Conservation (phyloP, 257 asterid species). For the Fraxinus excelsior region DNA sequence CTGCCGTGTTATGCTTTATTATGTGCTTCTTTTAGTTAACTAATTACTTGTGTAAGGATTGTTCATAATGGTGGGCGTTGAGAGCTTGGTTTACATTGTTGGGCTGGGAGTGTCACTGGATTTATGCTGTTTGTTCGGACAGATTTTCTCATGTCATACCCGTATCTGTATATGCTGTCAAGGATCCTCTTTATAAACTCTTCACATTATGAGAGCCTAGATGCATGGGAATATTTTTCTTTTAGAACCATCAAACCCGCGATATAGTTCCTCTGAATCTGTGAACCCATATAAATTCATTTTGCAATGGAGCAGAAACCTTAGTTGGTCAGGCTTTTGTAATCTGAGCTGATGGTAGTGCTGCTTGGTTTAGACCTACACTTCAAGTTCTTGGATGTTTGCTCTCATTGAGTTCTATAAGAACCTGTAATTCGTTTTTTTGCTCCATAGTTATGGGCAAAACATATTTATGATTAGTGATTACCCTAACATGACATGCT, state of each 20-base stretch:
- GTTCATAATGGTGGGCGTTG: neutral
- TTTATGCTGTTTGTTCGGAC: neutral
- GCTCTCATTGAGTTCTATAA: neutral
- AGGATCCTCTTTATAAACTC: neutral
- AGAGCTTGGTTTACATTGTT: constrained; percentile 7
- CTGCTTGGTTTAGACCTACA: neutral
- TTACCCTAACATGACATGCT: constrained; percentile 4
- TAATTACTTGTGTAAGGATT: neutral
- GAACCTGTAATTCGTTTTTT: neutral
- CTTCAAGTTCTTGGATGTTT: neutral
- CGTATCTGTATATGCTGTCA: neutral
- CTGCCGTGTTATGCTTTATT: neutral
- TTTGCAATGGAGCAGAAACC: neutral
- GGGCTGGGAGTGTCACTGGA: neutral
- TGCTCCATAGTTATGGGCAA: neutral
- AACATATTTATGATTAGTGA: neutral
- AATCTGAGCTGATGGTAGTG: constrained; percentile 2
- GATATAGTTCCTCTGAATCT: neutral
- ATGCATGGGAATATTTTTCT: neutral
- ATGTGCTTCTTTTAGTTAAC: neutral
- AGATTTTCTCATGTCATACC: neutral
- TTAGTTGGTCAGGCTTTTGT: constrained; percentile 3
- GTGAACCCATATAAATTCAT: neutral
- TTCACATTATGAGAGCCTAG: neutral
- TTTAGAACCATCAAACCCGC: neutral